Evolutionary conservation across 2,329 filamentous ascomycete species (phyloP), one percentile per base, ranked within the genome.

Genomic region (Microthyrium microscopicum): DNA sequence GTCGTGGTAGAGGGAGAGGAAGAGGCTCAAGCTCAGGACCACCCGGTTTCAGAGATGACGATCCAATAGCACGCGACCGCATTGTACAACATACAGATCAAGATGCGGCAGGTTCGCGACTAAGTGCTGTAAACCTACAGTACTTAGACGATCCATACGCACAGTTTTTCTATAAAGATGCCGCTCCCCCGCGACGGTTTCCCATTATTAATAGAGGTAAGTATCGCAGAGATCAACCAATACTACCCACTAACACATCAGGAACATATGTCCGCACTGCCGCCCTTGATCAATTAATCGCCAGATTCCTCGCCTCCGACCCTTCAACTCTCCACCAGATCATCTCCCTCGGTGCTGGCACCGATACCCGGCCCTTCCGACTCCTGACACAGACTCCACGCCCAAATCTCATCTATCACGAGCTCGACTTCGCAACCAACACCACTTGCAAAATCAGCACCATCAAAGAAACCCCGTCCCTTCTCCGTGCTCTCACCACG

Each of bases 161-260:
- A 2, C 59, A 59, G 34, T 64, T 65, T 35, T 83, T 94, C 50
- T 73, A 78, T 11, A 2, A 55, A 55, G 29, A 64, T 61, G 39
- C 57, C 63, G 12, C 62, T 2, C 60, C 70, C 9, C n/a, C n/a
- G n/a, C 68, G 79, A 42, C 67, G 87, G 37, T 66, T 91, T 41
- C 89, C 89, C 33, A 81, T 98, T 40, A 93, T 98, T 48, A 95
- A 98, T 50, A 66, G 87, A 70, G 87, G 87, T 83, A 54, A 42
- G 60, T 43, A 31, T 9, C 19, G n/a, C 15, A 13, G 7, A 5
- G 5, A 29, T 22, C 21, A 26, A 13, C 26, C 4, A 19, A 12
- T 26, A 9, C 21, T 15, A 30, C 4, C 21, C 29, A 41, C 22
- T 41, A 26, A n/a, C 17, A 26, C 18, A 5, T 35, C 43, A 87